These are phyloP conservation scores for Tulasnella sp. DNA, from an alignment of 768 basidiomycete species.

Conservation along the genomic window DNA sequence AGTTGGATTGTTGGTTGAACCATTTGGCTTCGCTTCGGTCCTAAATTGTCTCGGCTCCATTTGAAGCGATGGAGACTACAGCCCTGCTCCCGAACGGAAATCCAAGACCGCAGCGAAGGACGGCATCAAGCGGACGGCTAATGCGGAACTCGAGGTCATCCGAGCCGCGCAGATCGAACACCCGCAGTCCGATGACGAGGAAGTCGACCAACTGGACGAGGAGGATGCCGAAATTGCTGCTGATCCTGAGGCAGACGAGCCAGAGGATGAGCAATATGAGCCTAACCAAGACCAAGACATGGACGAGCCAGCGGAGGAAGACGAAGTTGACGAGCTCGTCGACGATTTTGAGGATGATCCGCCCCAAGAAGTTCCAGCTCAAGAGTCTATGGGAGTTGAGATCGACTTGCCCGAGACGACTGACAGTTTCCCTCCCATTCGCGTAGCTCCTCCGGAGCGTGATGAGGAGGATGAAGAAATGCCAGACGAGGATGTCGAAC, in stretches of 20 bases:
- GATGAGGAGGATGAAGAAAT: neutral
- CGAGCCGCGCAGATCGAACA: neutral
- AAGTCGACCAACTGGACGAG: neutral
- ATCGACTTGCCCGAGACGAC: neutral
- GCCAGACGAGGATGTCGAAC: neutral
- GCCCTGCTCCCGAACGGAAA: neutral
- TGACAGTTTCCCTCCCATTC: conserved; percentile 4
- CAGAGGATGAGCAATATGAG: neutral
- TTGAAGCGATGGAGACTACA: neutral
- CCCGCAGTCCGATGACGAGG: neutral
- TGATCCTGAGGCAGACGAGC: neutral
- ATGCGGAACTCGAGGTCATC: neutral
- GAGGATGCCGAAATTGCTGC: neutral
- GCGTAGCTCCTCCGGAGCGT: neutral
- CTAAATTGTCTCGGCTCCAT: neutral
- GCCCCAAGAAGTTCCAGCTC: neutral
- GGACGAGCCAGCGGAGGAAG: neutral
- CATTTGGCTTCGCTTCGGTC: neutral
- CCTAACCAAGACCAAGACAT: neutral
- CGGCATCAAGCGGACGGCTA: neutral
- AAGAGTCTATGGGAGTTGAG: neutral
- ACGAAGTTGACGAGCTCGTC: neutral
- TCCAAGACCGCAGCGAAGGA: neutral
- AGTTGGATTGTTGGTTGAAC: no score
- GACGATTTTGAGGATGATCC: no score